Conservation (phyloP, 2,329 filamentous ascomycete species). For the Falciphora oryzae region DNA sequence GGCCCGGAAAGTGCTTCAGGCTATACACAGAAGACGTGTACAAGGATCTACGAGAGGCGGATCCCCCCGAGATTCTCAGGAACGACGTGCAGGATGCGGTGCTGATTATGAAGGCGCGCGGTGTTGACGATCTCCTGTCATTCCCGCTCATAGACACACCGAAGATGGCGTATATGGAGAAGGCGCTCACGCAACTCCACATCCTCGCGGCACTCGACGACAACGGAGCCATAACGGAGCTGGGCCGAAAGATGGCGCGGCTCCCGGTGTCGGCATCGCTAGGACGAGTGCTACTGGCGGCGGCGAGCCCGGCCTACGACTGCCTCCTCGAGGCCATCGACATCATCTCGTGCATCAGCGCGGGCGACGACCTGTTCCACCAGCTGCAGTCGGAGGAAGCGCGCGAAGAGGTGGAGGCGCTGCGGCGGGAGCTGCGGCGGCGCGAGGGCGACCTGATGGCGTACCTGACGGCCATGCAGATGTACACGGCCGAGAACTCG, state of each 20-base stretch:
- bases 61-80: slow-evolving; percentile 82
- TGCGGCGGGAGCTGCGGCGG: slow-evolving; percentile 49
- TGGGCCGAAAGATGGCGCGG: slow-evolving; percentile 71
- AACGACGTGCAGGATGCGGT: slow-evolving; percentile 84
- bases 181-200: slow-evolving; percentile 74
- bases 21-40: slow-evolving; percentile 82
- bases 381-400: slow-evolving; percentile 53
- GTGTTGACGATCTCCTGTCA: slow-evolving; percentile 70
- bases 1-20: slow-evolving; percentile 80
- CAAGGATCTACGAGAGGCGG: slow-evolving; percentile 61
- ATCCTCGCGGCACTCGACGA: slow-evolving; percentile 71
- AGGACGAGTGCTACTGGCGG: slow-evolving; percentile 76
- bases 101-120: slow-evolving; percentile 88
- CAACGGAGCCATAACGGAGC: slow-evolving; percentile 64
- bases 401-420: slow-evolving; percentile 45
- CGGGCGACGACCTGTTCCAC: slow-evolving; percentile 58
- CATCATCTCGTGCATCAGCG: slow-evolving; percentile 62
- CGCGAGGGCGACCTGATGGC: slow-evolving; percentile 62
- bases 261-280: slow-evolving; percentile 79
- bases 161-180: slow-evolving; percentile 69
- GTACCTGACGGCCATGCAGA: slow-evolving; percentile 57
- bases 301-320: slow-evolving; percentile 61
- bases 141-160: slow-evolving; percentile 87
- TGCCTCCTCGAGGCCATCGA: slow-evolving; percentile 82
- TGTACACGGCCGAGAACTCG: slow-evolving; percentile 48